phyloP scores from a whole-genome alignment of 805 yeast genomes.

The Maudiozyma bulderi region DNA sequence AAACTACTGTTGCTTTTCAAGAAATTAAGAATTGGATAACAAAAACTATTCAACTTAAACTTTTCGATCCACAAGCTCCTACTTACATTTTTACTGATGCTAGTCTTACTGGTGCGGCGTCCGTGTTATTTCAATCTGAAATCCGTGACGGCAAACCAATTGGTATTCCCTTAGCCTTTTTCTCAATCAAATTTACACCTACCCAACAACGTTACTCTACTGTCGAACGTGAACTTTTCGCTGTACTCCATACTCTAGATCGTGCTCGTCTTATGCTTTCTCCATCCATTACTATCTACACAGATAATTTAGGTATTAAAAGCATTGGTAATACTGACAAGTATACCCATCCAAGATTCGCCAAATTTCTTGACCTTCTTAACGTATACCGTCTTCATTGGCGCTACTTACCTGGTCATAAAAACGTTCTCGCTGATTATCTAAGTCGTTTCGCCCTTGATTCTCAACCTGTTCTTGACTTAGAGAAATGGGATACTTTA shows the following conservation, averaged over 20 bases:
- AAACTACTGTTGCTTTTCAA: background rate
- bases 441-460: background rate
- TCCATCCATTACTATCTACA: no score
- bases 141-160: background rate
- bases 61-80: conserved; percentile 1
- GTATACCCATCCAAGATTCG: no score
- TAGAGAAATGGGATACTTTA: background rate
- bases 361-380: no score
- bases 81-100: conserved; percentile 2
- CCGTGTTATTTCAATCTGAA: conserved; percentile 2
- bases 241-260: no score
- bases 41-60: background rate
- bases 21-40: background rate
- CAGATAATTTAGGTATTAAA: no score
- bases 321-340: no score
- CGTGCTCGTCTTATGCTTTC: no score
- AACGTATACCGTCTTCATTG: no score
- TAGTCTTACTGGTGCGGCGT: conserved; percentile 1
- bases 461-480: background rate
- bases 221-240: no score
- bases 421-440: background rate
- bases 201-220: no score
- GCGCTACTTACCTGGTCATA: background rate
- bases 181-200: background rate
- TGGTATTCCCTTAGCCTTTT: background rate